Conservation (phyloP, 73 alveolate genomes). For the Stentor coeruleus region DNA sequence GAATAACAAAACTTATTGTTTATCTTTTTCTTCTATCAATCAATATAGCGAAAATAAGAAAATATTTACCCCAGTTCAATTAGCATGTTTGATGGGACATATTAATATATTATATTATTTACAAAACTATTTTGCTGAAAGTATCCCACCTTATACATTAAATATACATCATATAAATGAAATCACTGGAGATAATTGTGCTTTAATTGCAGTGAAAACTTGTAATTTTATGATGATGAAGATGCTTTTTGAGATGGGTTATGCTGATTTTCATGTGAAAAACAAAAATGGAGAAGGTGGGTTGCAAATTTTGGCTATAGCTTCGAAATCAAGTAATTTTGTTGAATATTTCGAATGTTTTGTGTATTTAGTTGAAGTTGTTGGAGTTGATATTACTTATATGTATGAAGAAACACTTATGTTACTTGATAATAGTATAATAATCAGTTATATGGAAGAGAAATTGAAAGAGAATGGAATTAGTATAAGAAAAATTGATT, state of each 20-base stretch:
- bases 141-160: background rate
- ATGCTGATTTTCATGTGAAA: constrained; percentile 7
- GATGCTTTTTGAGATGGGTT: background rate
- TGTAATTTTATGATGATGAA: constrained; percentile 3
- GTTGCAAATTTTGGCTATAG: background rate
- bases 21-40: background rate
- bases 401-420: background rate
- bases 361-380: background rate
- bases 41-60: background rate
- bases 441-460: background rate
- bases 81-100: background rate
- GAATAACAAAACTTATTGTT: background rate
- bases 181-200: background rate
- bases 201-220: background rate
- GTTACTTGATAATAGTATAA: background rate
- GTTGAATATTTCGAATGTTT: background rate
- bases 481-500: background rate
- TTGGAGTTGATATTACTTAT: background rate
- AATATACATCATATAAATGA: background rate
- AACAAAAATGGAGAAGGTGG: background rate
- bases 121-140: background rate
- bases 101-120: background rate
- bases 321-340: background rate
- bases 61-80: background rate
- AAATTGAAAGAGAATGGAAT: background rate